Evolutionary conservation across 306 rosid species (phyloP).

Genomic region (Phaseolus lunatus): DNA sequence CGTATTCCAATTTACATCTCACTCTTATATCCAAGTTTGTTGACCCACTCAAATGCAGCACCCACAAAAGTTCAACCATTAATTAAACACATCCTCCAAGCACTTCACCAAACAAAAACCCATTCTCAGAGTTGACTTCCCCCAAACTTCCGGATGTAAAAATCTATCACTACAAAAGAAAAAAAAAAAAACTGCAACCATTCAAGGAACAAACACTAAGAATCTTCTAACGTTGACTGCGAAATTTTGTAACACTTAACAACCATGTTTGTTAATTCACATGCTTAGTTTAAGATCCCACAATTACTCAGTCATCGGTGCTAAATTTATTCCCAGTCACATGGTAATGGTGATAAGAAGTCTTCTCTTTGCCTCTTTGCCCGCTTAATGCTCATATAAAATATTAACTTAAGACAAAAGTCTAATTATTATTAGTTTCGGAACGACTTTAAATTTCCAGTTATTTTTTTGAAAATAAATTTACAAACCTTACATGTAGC

Average conservation of each 20-base stretch:
- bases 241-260: background rate
- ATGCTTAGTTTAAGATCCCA: background rate
- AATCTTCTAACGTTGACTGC: slow-evolving; percentile 16
- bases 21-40: background rate
- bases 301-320: background rate
- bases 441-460: background rate
- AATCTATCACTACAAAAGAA: background rate
- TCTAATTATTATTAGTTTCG: background rate
- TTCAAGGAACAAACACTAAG: background rate
- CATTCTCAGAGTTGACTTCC: slow-evolving; percentile 37
- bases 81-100: no score
- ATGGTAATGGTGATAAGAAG: background rate
- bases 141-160: slow-evolving; percentile 9
- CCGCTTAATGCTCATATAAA: background rate
- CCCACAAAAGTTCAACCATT: slow-evolving; percentile 16
- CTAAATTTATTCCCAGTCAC: slow-evolving; percentile 9
- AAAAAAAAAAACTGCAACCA: background rate
- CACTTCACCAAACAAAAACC: background rate
- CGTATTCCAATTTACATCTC: slow-evolving; percentile 11
- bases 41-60: slow-evolving; percentile 44
- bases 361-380: background rate
- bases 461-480: background rate
- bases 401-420: background rate
- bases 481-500: background rate
- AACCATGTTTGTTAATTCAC: background rate